Percentiles rank a stretch among this genome's conserved stretches.
These are phyloP conservation scores for Ophiostoma montium DNA, from an alignment of 2,329 filamentous ascomycete genomes.

Conservation along the genomic window DNA sequence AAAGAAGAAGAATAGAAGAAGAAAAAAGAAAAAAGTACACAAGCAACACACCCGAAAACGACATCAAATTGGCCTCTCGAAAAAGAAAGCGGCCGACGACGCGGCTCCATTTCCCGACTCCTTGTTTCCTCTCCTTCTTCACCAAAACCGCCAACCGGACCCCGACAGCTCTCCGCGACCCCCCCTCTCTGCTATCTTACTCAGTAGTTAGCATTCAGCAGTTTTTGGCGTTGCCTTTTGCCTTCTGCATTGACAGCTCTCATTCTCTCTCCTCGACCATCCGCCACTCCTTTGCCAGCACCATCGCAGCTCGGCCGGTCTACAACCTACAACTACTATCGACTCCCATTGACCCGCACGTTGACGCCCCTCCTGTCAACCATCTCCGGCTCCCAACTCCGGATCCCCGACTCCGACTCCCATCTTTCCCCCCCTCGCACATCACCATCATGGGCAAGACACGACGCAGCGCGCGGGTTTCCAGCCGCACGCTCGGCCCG, in stretches of 20 bases:
- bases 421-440: background rate
- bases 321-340: background rate
- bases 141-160: background rate
- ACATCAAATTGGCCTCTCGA: background rate
- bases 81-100: slow-evolving; percentile 1
- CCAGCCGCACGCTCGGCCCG: slow-evolving; percentile 35
- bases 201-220: too few relatives aligned
- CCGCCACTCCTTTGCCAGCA: background rate
- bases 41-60: background rate
- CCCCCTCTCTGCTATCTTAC: too few relatives aligned
- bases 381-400: background rate
- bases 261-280: background rate
- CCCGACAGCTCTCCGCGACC: background rate
- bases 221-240: background rate
- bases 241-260: background rate
- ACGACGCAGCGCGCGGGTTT: slow-evolving; percentile 41
- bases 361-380: too few relatives aligned
- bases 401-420: background rate
- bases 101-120: slow-evolving; percentile 8
- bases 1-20: background rate
- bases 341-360: too few relatives aligned
- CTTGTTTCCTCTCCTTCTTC: background rate
- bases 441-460: slow-evolving; percentile 18
- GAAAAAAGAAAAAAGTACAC: background rate
- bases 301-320: background rate